A percentile compares a stretch with the other conserved stretches of the same genome.
These are phyloP conservation scores for Umbelopsis sp. DNA, from an alignment of 192 early-diverging fungal species.

Conservation along the genomic window DNA sequence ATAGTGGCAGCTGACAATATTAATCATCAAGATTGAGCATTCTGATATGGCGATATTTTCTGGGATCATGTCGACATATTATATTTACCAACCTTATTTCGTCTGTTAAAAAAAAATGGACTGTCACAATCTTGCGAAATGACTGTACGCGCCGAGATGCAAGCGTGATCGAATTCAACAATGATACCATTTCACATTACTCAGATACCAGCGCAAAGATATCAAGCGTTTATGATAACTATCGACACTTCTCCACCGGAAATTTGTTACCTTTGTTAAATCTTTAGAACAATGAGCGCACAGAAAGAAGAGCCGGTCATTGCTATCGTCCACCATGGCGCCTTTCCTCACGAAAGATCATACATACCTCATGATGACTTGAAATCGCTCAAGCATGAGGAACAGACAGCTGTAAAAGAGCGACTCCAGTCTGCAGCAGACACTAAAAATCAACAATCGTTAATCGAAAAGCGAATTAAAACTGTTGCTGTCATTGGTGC, in stretches of 20 bases:
- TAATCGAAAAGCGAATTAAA: conserved; percentile 15
- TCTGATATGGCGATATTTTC: conserved; percentile 9
- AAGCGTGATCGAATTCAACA: background rate
- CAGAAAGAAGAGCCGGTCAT: background rate
- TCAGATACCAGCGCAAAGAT: background rate
- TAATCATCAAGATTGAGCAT: background rate
- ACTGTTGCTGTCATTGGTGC: conserved; percentile 32
- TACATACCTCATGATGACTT: background rate
- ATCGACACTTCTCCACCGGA: background rate
- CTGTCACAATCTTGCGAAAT: background rate
- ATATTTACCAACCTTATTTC: background rate
- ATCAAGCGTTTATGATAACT: background rate
- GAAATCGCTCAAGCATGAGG: background rate
- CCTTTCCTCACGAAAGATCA: background rate
- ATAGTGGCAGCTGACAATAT: too few relatives aligned
- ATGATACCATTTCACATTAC: background rate
- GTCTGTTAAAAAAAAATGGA: background rate
- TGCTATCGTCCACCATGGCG: background rate
- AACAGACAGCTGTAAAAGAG: background rate
- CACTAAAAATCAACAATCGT: background rate
- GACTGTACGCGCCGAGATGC: background rate
- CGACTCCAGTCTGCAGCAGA: background rate
- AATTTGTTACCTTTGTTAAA: background rate
- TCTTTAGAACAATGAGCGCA: background rate
- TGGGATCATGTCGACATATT: background rate